Evolutionary conservation across 441 rosid species (phyloP), one percentile per base, ranked within the genome.

Genomic region (Aleurites moluccanus): DNA sequence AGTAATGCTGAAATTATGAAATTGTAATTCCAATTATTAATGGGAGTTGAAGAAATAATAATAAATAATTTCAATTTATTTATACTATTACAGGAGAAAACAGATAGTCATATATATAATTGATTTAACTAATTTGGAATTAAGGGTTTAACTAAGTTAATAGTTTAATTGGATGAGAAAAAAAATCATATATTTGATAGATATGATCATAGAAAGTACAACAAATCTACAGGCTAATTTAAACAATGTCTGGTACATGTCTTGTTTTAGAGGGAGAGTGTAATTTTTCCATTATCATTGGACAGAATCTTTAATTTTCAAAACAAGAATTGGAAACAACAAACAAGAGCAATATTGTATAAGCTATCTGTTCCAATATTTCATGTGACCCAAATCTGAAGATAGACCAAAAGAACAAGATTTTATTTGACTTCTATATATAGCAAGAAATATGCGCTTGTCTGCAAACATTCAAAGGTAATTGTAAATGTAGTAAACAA

Each of bases 381-480:
- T 18, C 28, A 40, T 18, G 23, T 47, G 38, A 25, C 20, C 50
- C 7, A 18, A 2, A 27, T 40, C 7, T 25, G 38, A 67, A 50
- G 1, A 18, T 4, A 33, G 40, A 33, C 5, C 1, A 9, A 59
- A 71, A 25, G 2, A 59, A 40, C 33, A 35, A 8, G 16, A 15
- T 42, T 13, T 18, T 57, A 16, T n/a, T 67, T 1, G 23, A n/a
- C 50, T 47, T 47, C 3, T 10, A 47, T 47, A 1, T 10, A 47
- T 47, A 2, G n/a, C 56, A 52, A 16, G 56, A 52, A 52, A 52
- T 52, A 16, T 52, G 56, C 21, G 56, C 14, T 61, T 44, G 59
- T 61, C 74, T 45, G 75, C n/a, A 30, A 45, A 71, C 53, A 38
- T 56, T 28, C 73, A 15, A 23, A 18, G 42, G 70, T 52, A 25